These are phyloP conservation scores for Penstemon davidsonii DNA, from an alignment of 257 asterid species.

Conservation along the genomic window DNA sequence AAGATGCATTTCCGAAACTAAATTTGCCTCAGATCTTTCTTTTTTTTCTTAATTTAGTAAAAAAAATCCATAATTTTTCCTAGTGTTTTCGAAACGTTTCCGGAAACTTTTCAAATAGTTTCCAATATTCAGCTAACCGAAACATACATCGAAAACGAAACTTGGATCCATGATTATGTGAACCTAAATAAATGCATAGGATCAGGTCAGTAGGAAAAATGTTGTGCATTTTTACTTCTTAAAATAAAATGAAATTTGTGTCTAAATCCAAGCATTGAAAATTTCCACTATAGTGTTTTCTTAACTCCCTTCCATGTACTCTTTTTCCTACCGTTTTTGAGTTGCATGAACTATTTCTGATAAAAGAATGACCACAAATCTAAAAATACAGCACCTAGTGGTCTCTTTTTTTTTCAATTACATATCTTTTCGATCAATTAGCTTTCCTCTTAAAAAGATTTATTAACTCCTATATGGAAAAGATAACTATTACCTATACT, in stretches of 20 bases:
- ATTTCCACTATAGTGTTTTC: slow-evolving; percentile 1
- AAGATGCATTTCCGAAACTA: too few species aligned
- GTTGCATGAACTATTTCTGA: not conserved
- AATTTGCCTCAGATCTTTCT: too few species aligned
- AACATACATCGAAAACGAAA: too few species aligned
- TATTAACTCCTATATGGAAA: not conserved
- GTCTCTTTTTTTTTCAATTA: too few species aligned
- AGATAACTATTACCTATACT: not conserved
- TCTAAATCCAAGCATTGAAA: slow-evolving; percentile 6
- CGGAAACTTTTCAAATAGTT: too few species aligned
- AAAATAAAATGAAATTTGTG: slow-evolving; percentile 4
- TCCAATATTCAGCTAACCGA: too few species aligned
- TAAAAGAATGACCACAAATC: slow-evolving; percentile 1
- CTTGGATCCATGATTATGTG: not conserved
- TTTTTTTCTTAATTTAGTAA: too few species aligned
- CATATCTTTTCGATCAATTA: not conserved
- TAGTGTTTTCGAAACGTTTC: too few species aligned
- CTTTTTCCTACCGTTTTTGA: slow-evolving; percentile 11
- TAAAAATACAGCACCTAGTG: too few species aligned
- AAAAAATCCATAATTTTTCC: too few species aligned
- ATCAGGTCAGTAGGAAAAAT: slow-evolving; percentile 15
- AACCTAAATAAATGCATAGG: slow-evolving; percentile 2
- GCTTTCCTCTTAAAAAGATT: not conserved
- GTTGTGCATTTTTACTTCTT: slow-evolving; percentile 12
- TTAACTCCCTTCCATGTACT: slow-evolving; percentile 8